Evolutionary conservation across 441 rosid genomes (phyloP).

Genomic region (Biscutella laevigata): DNA sequence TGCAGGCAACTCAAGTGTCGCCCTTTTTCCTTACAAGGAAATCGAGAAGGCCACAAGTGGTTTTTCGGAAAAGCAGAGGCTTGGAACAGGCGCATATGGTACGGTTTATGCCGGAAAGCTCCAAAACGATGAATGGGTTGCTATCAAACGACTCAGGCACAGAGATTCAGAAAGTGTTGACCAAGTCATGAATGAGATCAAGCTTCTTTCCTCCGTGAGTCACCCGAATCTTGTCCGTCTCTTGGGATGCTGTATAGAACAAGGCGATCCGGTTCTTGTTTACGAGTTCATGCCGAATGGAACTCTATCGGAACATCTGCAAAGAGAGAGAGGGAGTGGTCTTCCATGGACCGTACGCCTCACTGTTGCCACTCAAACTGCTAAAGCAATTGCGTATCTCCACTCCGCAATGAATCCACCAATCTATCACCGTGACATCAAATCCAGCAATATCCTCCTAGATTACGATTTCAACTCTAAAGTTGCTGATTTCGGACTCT

Average conservation of each 20-base stretch:
- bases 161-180: conserved; percentile 53
- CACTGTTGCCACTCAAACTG: conserved; percentile 61
- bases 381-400: conserved; percentile 75
- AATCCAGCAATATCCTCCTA: conserved; percentile 79
- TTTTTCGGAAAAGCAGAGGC: conserved; percentile 67
- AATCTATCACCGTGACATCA: conserved; percentile 81
- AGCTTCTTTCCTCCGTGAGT: conserved; percentile 78
- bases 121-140: conserved; percentile 54
- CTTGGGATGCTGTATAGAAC: conserved; percentile 72
- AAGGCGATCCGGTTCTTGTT: conserved; percentile 75
- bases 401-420: conserved; percentile 76
- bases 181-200: conserved; percentile 79
- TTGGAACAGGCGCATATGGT: conserved; percentile 87
- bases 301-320: conserved; percentile 73
- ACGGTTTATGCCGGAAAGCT: conserved; percentile 82
- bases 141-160: conserved; percentile 66
- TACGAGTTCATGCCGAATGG: conserved; percentile 95
- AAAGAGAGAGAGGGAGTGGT: conserved; percentile 58
- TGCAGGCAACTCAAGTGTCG: conserved; percentile 46
- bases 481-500: conserved; percentile 92
- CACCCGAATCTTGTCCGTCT: conserved; percentile 81
- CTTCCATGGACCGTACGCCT: conserved; percentile 74
- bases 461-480: conserved; percentile 64
- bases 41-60: conserved; percentile 61
- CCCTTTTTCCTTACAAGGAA: conserved; percentile 62